Evolutionary conservation across 2,329 filamentous ascomycete genomes (phyloP).

Genomic region (Colletotrichum ledebouriae): DNA sequence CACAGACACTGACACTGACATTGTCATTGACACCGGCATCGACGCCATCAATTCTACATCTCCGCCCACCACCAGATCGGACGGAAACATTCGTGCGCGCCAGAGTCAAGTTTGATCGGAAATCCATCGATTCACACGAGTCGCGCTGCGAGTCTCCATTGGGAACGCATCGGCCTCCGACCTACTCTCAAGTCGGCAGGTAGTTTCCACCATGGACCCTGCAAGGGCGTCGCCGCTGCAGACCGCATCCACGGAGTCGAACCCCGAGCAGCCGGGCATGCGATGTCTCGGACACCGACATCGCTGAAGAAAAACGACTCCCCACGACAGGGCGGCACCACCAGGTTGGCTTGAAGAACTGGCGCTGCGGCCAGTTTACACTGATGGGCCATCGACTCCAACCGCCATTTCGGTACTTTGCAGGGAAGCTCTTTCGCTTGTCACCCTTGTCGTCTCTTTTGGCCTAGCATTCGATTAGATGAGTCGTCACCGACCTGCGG

Average conservation of each 20-base stretch:
- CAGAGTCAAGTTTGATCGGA: neutral
- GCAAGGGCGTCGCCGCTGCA: neutral
- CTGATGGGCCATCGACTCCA: neutral
- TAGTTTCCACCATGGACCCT: neutral
- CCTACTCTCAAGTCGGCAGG: neutral
- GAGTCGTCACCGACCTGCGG: conserved; percentile 2
- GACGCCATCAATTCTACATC: neutral
- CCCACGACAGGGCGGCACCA: neutral
- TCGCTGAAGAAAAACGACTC: conserved; percentile 17
- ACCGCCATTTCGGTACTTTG: neutral
- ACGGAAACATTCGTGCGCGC: neutral
- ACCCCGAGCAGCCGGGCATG: conserved; percentile 1
- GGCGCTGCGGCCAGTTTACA: conserved; percentile 1
- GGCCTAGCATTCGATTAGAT: neutral
- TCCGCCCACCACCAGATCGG: neutral
- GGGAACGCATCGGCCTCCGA: too few species aligned
- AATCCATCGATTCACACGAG: neutral
- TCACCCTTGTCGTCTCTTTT: conserved; percentile 1
- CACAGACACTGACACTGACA: too few species aligned
- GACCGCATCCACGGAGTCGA: conserved; percentile 7
- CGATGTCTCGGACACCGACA: conserved; percentile 16
- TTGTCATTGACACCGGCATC: too few species aligned
- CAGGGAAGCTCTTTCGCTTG: conserved; percentile 8
- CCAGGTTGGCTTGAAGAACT: conserved; percentile 6
- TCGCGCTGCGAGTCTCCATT: neutral